Percentiles rank a stretch among this genome's conserved stretches.
These are phyloP conservation scores for Russula griseocarnosa DNA, from an alignment of 768 basidiomycete genomes.

Conservation along the genomic window DNA sequence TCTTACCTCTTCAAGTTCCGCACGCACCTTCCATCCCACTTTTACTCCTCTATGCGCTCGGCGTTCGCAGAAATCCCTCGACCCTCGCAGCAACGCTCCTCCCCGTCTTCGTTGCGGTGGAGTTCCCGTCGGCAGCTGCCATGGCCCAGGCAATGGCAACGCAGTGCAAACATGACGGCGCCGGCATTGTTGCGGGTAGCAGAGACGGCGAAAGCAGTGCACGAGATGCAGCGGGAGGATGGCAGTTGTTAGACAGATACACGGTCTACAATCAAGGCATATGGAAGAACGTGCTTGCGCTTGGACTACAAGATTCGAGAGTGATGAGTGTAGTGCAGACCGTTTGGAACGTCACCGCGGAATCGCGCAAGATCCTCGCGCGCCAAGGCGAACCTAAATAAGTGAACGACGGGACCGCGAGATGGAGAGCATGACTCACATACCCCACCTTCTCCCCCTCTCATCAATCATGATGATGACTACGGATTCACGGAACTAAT, in stretches of 20 bases:
- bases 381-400: neutral
- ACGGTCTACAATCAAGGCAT: constrained; percentile 52
- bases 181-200: neutral
- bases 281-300: constrained; percentile 58
- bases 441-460: neutral
- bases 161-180: constrained; percentile 30
- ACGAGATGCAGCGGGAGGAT: neutral
- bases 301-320: constrained; percentile 46
- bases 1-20: constrained; percentile 22
- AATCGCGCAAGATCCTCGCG: constrained; percentile 44
- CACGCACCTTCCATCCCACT: constrained; percentile 20
- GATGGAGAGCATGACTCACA: neutral
- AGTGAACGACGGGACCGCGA: neutral
- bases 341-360: constrained; percentile 73
- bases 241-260: constrained; percentile 35
- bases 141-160: constrained; percentile 24
- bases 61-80: constrained; percentile 20
- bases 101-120: constrained; percentile 22
- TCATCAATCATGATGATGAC: neutral
- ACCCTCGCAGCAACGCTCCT: constrained; percentile 22
- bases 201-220: neutral
- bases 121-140: constrained; percentile 32
- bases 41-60: constrained; percentile 19
- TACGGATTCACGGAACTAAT: constrained; percentile 8
- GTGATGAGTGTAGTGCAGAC: constrained; percentile 50